These are phyloP conservation scores for Globisporangium cylindrosporum DNA, from an alignment of 352 stramenopile species.

Conservation along the genomic window DNA sequence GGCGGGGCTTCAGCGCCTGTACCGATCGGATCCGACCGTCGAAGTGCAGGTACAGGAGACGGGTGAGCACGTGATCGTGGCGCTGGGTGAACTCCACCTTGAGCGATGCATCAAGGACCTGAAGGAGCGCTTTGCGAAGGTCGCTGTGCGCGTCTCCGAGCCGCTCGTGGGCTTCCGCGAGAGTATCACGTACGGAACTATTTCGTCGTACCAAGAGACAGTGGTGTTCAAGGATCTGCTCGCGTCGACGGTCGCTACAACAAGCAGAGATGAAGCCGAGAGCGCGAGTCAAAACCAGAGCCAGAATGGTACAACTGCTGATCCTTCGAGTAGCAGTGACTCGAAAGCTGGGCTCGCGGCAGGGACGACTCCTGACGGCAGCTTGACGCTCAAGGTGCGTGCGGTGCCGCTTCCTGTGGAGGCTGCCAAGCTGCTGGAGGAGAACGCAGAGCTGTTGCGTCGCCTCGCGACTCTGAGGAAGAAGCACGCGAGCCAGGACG, in stretches of 20 bases:
- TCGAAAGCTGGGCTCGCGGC: constrained; percentile 35
- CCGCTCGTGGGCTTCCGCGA: constrained; percentile 90
- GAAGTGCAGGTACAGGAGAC: constrained; percentile 90
- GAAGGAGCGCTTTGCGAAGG: constrained; percentile 84
- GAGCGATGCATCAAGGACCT: constrained; percentile 91
- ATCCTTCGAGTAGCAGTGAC: constrained; percentile 11
- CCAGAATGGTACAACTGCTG: constrained; percentile 8
- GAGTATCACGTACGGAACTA: constrained; percentile 61
- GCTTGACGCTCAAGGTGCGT: constrained; percentile 72
- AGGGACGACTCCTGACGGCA: constrained; percentile 66
- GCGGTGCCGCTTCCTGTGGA: constrained; percentile 68
- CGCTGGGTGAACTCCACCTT: constrained; percentile 89
- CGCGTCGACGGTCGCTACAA: constrained; percentile 16
- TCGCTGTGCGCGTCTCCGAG: constrained; percentile 80
- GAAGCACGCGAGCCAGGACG: constrained; percentile 17
- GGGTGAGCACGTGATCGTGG: constrained; percentile 89
- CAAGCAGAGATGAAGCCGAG: constrained; percentile 12
- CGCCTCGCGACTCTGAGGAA: constrained; percentile 30
- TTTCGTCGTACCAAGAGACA: constrained; percentile 63
- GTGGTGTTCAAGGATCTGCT: constrained; percentile 74
- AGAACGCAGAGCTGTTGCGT: constrained; percentile 50
- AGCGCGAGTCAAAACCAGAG: constrained; percentile 7
- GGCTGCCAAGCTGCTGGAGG: constrained; percentile 73
- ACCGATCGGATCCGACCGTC: constrained; percentile 91
- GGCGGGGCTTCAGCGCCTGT: constrained; percentile 86